Conservation (phyloP, 148 eudicot genomes). For the Chenopodium berlandieri region DNA sequence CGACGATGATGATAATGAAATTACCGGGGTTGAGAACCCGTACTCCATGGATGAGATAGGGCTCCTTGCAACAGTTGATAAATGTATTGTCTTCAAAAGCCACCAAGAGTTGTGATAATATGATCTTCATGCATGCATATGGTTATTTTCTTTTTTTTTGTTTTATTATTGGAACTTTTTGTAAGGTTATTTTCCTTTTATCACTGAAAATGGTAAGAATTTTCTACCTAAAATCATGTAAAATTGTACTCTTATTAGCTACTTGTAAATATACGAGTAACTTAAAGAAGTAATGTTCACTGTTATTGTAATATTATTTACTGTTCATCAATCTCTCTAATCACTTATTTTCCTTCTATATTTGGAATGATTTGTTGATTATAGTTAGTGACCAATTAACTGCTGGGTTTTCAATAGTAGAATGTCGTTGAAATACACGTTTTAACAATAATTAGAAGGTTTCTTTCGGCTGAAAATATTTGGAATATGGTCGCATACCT, state of each 20-base stretch:
- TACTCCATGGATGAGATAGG: conserved; percentile 51
- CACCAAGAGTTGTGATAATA: conserved; percentile 37
- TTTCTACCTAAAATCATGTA: not conserved
- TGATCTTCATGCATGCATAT: conserved; percentile 21
- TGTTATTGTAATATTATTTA: not conserved
- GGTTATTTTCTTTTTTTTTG: not conserved
- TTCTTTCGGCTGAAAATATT: not conserved
- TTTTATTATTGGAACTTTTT: not conserved
- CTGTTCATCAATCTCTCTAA: not conserved
- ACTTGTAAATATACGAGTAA: conserved; percentile 14
- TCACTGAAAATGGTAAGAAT: not conserved
- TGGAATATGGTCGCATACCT: conserved; percentile 5
- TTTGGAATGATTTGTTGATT: not conserved
- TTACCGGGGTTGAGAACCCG: conserved; percentile 19
- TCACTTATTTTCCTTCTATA: not conserved
- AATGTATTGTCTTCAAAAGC: conserved; percentile 46
- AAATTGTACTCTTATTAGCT: conserved; percentile 5
- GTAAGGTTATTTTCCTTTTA: conserved; percentile 13
- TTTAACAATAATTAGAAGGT: not conserved
- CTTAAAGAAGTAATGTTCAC: conserved; percentile 3
- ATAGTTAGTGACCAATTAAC: not conserved
- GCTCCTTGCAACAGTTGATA: conserved; percentile 62
- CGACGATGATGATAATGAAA: conserved; percentile 23
- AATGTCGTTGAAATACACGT: not conserved
- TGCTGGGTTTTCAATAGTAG: not conserved